Base-by-base conservation (phyloP, 495 filamentous ascomycete species). In the Aspergillus coremiiformis region DNA sequence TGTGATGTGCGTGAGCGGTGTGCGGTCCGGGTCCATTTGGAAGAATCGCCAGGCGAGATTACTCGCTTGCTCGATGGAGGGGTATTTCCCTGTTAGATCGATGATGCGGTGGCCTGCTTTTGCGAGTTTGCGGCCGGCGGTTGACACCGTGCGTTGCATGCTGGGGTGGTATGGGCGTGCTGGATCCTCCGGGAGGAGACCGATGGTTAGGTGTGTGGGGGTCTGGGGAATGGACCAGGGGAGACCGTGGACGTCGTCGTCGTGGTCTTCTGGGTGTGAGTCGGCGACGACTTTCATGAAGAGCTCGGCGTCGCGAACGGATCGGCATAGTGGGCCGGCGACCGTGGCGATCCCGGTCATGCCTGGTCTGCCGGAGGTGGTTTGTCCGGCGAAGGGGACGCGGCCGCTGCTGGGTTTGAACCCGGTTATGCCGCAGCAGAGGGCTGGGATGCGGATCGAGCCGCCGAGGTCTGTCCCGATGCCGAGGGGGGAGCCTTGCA, bases 401-500 rank as follows among this genome's bases (percentile, higher is more conserved):
- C 83, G 70, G n/a, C 66, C 69, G 14, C 65, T 60, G 0, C 77
- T 84, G 0, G 85, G 83, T 52, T 79, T 79, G 50, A 85, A 72
- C 0, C 83, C 84, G 56, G 75, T 82, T 0, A 83, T 46, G 12
- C 80, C 83, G 49, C 79, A 78, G 56, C 78, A 80, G 2, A 79
- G 70, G 1, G 84, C 81, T 0, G 85, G 85, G 29, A 70, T 72
- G 0, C 83, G 71, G 42, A 85, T 81, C 0, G 78, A 84, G 1
- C 82, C 83, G 12, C 59, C 84, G 52, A 86, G 79, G 51, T 89
- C 85, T 0, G 78, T 82, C 0, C 83, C 84, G 14, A 87, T 75
- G 1, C 84, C 85, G 0, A 86, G 63, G 32, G 77, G 65, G 3
- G 73, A 78, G 6, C 84, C 83, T 4, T 77, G 65, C 20, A 82